Conservation (phyloP, 2,329 filamentous ascomycete genomes). For the Cordyceps farinosa region DNA sequence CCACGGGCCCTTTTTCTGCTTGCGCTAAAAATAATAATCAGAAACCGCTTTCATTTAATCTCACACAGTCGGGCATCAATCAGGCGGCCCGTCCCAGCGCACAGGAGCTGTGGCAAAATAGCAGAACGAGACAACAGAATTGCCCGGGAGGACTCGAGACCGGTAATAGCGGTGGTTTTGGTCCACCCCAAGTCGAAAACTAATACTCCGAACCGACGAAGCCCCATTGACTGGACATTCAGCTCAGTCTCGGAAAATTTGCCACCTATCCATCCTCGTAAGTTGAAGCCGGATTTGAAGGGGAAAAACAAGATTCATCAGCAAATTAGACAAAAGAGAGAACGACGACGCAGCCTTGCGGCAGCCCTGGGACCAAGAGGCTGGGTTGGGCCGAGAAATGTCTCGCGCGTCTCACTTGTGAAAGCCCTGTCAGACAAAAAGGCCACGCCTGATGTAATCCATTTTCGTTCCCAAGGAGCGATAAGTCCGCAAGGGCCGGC, state of each 20-base stretch:
- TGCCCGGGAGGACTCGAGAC: neutral
- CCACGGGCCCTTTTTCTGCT: neutral
- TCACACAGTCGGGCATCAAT: neutral
- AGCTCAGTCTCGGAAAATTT: too few species aligned
- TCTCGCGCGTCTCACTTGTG: neutral
- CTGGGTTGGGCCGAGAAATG: neutral
- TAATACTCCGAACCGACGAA: neutral
- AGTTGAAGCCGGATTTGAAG: neutral
- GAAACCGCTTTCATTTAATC: neutral
- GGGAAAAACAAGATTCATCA: neutral
- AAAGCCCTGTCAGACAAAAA: neutral
- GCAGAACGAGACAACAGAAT: neutral
- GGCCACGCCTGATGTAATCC: neutral
- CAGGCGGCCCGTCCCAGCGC: constrained; percentile 4
- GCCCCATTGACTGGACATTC: neutral
- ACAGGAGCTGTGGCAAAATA: neutral
- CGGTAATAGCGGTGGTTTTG: too few species aligned
- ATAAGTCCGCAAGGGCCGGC: neutral
- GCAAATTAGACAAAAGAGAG: neutral
- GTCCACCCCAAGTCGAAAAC: too few species aligned
- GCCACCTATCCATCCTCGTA: too few species aligned
- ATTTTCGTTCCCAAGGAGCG: neutral
- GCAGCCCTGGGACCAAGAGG: neutral
- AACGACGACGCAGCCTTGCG: neutral
- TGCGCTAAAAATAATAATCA: neutral